phyloP scores from a whole-genome alignment of 345 rosid genomes.

The Bruguiera gymnorhiza region DNA sequence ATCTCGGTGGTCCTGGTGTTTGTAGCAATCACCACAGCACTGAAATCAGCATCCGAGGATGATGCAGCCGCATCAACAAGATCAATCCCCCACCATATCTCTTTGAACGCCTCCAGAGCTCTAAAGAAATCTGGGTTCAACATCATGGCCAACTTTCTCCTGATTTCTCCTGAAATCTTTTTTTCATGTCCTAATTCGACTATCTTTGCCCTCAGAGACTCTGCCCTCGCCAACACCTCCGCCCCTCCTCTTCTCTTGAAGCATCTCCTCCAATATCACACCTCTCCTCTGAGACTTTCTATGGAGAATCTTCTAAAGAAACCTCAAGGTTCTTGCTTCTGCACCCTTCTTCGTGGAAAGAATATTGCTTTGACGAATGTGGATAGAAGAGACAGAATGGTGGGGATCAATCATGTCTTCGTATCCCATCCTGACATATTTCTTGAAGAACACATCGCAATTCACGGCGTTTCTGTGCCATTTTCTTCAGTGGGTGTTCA shows the following conservation, averaged over 20 bases:
- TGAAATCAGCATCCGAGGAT: constrained; percentile 30
- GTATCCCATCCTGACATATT: constrained; percentile 66
- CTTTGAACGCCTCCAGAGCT: constrained; percentile 49
- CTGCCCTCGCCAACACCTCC: constrained; percentile 47
- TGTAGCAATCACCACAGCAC: constrained; percentile 58
- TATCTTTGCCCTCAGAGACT: constrained; percentile 68
- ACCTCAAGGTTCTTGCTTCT: constrained; percentile 51
- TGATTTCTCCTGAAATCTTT: constrained; percentile 56
- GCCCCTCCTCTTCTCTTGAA: constrained; percentile 50
- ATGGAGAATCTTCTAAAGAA: constrained; percentile 45
- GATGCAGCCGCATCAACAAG: constrained; percentile 2
- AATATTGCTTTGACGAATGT: constrained; percentile 47
- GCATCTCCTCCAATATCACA: constrained; percentile 69
- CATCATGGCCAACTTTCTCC: constrained; percentile 56
- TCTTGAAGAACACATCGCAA: constrained; percentile 54
- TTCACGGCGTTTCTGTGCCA: constrained; percentile 69
- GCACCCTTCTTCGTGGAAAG: constrained; percentile 50
- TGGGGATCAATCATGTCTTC: constrained; percentile 52
- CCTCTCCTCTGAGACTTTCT: constrained; percentile 48
- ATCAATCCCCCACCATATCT: constrained; percentile 30
- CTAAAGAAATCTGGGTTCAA: constrained; percentile 60
- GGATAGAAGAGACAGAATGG: constrained; percentile 27
- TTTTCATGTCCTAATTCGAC: constrained; percentile 54
- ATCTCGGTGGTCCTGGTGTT: constrained; percentile 57
- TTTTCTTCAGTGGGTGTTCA: constrained; percentile 37